phyloP scores from a whole-genome alignment of 139 green algal genomes.

The Chlorella sorokiniana region DNA sequence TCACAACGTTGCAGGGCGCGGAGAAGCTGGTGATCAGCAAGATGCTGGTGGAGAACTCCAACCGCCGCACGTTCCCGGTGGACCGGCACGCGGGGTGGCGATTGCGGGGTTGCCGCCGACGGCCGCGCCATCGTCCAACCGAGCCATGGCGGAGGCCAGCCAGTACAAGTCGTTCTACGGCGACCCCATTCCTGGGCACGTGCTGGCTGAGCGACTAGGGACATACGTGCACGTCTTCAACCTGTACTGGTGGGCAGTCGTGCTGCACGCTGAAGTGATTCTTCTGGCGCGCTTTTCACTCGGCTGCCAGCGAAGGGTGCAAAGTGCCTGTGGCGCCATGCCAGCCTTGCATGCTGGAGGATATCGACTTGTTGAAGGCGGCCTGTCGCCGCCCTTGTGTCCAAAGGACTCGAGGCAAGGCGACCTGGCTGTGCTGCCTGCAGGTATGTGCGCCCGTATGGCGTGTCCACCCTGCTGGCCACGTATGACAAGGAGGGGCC shows the following conservation, averaged over 20 bases:
- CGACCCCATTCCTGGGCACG: constrained; percentile 86
- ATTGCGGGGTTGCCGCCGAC: constrained; percentile 77
- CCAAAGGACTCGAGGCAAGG: no score
- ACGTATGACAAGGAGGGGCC: constrained; percentile 84
- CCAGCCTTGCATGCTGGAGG: no score
- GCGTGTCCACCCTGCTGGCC: constrained; percentile 79
- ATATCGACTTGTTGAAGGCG: no score
- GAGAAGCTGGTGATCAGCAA: constrained; percentile 98
- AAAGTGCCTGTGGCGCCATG: no score
- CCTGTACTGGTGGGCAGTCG: constrained; percentile 93
- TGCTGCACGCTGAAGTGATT: background rate
- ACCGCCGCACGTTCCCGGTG: constrained; percentile 85
- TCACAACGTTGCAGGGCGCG: constrained; percentile 61
- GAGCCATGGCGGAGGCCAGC: constrained; percentile 59
- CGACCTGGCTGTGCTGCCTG: background rate
- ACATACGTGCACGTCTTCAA: constrained; percentile 97
- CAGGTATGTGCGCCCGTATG: constrained; percentile 74
- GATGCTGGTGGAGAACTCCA: constrained; percentile 92
- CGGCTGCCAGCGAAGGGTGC: background rate
- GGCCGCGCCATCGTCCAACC: constrained; percentile 86
- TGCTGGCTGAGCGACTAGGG: constrained; percentile 91
- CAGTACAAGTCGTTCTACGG: constrained; percentile 82
- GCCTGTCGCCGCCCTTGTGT: no score
- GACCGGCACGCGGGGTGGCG: constrained; percentile 89
- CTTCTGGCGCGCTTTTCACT: background rate